Evolutionary conservation across 2,329 filamentous ascomycete genomes (phyloP), one percentile per base, ranked within the genome.

Genomic region (Herpotrichia juniperi): DNA sequence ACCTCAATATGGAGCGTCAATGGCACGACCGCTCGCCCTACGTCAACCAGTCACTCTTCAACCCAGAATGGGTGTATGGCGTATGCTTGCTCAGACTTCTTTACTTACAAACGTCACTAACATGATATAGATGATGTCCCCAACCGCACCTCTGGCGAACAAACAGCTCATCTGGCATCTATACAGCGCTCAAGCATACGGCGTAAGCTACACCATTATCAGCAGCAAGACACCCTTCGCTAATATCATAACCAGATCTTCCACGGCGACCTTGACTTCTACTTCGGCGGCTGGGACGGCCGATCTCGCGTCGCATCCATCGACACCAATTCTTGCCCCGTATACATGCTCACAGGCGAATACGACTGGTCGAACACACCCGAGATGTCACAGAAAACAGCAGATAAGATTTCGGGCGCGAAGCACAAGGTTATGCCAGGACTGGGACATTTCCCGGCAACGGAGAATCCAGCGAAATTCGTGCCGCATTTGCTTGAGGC

Each of bases 281-380:
- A 79, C 69, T 81, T 81, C 46, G 76, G 76, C 45, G 78, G 78
- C 42, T 81, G 75, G 67, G 79, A 81, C 58, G 79, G 76, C 9
- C 75, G 79, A 22, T 64, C 71, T 11, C 74, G 78, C 48, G 71
- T 80, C 30, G 63, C 67, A 0, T 64, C 64, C 7, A 81, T 82
- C 61, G 74, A 82, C 54, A 78, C 76, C 2, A 76, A 78, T 54
- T 74, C 70, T 50, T 81, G 79, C 50, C 79, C 79, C 2, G 76
- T 81, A 1, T 81, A 75, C 64, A 80, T 81, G 76, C 67, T 81
- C 26, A 81, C 78, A 0, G 79, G 79, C 45, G 76, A 82, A 69
- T 71, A 83, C 56, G 77, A 79, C 55, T 78, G 76, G 76, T 72
- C 66, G n/a, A 79, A 76, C 51, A 79, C 78, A 1, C 76, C 77